Conservation (phyloP, 257 asterid species). For the Solanum lignicaule region DNA sequence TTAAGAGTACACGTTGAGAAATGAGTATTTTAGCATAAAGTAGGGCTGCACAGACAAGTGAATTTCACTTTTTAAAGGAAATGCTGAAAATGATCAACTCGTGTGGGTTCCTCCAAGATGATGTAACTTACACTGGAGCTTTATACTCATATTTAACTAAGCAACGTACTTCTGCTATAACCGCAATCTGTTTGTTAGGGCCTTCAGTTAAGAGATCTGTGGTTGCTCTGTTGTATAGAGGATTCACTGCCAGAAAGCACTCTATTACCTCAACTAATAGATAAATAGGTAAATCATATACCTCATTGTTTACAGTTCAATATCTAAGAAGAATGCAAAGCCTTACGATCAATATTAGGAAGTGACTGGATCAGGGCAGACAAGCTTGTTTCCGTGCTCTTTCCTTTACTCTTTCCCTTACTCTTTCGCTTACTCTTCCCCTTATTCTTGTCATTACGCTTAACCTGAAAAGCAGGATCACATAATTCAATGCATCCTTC, state of each 20-base stretch:
- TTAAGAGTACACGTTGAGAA: background rate
- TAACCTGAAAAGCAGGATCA: constrained; percentile 27
- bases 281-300: too few relatives aligned
- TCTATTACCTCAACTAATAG: background rate
- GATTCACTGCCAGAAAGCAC: background rate
- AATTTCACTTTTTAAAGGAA: background rate
- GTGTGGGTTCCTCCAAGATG: background rate
- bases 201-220: background rate
- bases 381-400: background rate
- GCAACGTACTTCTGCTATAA: background rate
- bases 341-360: background rate
- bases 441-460: constrained; percentile 13
- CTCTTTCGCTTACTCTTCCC: constrained; percentile 52
- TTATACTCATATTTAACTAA: background rate
- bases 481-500: background rate
- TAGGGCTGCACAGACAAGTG: background rate
- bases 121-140: background rate
- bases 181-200: background rate
- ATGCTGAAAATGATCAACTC: background rate
- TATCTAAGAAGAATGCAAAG: background rate
- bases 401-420: constrained; percentile 21
- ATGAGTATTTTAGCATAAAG: background rate
- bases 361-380: constrained; percentile 17
- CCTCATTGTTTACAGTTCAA: constrained; percentile 24
- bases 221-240: background rate